Conservation (phyloP, 2,329 filamentous ascomycete genomes). For the Paraphaeosphaeria sporulosa region DNA sequence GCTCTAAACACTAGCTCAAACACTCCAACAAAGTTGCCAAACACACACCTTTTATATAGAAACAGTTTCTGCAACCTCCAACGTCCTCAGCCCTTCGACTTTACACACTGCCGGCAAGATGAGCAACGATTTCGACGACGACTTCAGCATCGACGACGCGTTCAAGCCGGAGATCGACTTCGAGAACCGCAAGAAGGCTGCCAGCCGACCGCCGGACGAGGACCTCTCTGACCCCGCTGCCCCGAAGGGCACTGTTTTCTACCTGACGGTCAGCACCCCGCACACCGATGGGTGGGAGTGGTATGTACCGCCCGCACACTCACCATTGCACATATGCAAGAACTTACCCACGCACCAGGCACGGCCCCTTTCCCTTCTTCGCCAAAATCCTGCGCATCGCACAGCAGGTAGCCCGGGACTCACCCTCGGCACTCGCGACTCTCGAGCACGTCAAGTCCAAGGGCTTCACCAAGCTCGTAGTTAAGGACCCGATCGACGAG, state of each 20-base stretch:
- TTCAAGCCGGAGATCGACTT: no score
- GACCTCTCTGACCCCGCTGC: slow-evolving; percentile 18
- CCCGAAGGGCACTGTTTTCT: slow-evolving; percentile 26
- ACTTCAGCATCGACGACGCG: no score
- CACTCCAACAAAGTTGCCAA: no score
- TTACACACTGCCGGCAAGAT: no score
- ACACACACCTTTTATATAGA: no score
- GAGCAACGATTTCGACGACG: no score
- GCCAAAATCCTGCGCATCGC: slow-evolving; percentile 18
- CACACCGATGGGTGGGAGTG: slow-evolving; percentile 30
- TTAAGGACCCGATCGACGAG: background rate
- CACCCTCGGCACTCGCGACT: background rate
- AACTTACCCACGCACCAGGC: no score
- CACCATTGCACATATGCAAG: no score
- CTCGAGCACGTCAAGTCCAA: background rate
- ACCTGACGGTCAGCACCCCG: slow-evolving; percentile 32
- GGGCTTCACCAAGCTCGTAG: background rate
- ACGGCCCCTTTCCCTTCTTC: slow-evolving; percentile 29
- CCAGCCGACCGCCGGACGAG: slow-evolving; percentile 8
- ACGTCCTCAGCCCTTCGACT: no score
- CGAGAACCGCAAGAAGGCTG: no score
- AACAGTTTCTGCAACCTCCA: no score
- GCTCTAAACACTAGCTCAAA: no score
- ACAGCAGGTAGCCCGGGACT: background rate
- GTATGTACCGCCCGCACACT: background rate